A percentile compares a stretch with the other conserved stretches of the same genome.
Evolutionary conservation across 1,139 yeast genomes (phyloP).

Genomic region (Kodamaea alishanica): DNA sequence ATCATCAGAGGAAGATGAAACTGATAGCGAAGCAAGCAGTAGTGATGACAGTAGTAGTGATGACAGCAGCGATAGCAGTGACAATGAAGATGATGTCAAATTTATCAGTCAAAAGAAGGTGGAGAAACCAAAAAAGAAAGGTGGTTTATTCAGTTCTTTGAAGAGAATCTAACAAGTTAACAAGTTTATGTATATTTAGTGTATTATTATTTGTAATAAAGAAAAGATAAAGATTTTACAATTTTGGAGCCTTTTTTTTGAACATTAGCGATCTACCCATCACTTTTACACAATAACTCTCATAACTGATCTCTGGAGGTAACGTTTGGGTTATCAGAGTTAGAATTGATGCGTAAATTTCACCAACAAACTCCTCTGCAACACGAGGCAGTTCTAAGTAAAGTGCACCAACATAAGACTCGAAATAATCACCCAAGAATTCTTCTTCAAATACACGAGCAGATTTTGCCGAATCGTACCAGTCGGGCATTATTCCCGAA

Average conservation of each 20-base stretch:
- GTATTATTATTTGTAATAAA: not conserved
- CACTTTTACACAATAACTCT: conserved; percentile 14
- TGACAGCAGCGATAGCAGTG: conserved; percentile 13
- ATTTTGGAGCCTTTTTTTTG: conserved; percentile 6
- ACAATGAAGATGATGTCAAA: conserved; percentile 13
- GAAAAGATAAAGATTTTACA: not conserved
- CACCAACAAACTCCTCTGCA: conserved; percentile 34
- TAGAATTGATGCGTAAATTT: conserved; percentile 31
- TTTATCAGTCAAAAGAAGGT: conserved; percentile 14
- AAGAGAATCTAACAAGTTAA: conserved; percentile 4
- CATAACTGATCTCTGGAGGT: conserved; percentile 17
- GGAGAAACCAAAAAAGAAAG: conserved; percentile 8
- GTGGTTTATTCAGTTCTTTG: conserved; percentile 12
- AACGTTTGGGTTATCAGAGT: conserved; percentile 22
- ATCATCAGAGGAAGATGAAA: conserved; percentile 8
- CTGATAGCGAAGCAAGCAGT: conserved; percentile 6
- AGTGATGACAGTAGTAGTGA: conserved; percentile 2
- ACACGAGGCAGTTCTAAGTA: conserved; percentile 37
- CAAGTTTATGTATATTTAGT: not conserved
- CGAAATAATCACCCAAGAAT: conserved; percentile 44
- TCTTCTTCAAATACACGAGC: conserved; percentile 39
- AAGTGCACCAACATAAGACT: conserved; percentile 44
- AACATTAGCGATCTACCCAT: conserved; percentile 16
- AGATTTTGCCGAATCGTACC: conserved; percentile 18
- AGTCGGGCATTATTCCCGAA: conserved; percentile 11